Evolutionary conservation across 2,329 filamentous ascomycete species (phyloP).

Genomic region (Eurotiales sp.): DNA sequence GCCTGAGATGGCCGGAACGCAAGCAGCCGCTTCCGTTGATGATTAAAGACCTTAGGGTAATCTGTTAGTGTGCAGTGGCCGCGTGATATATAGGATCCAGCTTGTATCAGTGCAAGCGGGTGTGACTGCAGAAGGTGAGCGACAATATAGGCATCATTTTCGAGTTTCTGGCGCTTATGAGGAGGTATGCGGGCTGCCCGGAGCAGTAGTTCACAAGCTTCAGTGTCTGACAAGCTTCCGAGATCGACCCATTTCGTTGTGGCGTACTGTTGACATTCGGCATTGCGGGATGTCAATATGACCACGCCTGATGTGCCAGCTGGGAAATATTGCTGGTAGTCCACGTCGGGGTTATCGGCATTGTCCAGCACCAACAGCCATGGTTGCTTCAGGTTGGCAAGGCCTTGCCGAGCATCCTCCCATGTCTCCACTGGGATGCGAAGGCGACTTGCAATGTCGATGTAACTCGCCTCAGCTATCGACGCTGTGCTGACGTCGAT

Average conservation of each 20-base stretch:
- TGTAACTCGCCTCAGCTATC: not conserved
- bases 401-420: not conserved
- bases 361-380: slow-evolving; percentile 5
- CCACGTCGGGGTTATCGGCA: not conserved
- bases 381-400: not conserved
- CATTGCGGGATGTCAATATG: not conserved
- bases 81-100: not conserved
- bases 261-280: not conserved
- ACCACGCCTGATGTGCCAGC: not conserved
- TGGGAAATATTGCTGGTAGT: too few relatives aligned
- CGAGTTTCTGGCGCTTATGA: not conserved
- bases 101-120: not conserved
- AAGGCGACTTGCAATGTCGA: not conserved
- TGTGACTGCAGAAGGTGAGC: not conserved
- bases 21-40: too few relatives aligned
- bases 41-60: not conserved
- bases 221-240: not conserved
- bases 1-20: too few relatives aligned
- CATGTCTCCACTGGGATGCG: not conserved
- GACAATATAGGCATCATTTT: not conserved
- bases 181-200: not conserved
- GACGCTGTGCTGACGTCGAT: not conserved
- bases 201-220: not conserved
- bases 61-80: not conserved
- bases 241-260: not conserved